Percentiles rank a stretch among this genome's conserved stretches.
These are phyloP conservation scores for Suillus plorans DNA, from an alignment of 768 basidiomycete genomes.

Conservation along the genomic window DNA sequence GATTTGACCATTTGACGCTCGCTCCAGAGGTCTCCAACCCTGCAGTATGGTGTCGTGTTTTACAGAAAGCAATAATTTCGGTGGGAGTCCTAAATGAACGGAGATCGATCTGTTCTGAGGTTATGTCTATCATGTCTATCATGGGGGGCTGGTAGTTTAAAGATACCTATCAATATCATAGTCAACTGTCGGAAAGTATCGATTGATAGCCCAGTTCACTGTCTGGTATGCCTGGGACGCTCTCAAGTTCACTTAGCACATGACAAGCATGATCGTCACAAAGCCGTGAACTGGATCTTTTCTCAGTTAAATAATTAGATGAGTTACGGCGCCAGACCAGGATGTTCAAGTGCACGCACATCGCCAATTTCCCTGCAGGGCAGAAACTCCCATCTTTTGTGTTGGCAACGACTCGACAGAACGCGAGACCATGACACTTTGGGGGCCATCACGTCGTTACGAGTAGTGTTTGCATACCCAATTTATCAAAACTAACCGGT, in stretches of 20 bases:
- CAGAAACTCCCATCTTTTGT: neutral
- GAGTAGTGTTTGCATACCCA: neutral
- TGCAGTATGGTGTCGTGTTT: constrained; percentile 53
- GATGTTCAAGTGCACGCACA: neutral
- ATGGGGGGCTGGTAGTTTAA: neutral
- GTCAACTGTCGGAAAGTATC: neutral
- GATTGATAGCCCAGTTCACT: neutral
- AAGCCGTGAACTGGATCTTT: neutral
- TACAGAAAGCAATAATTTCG: constrained; percentile 57
- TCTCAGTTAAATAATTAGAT: neutral
- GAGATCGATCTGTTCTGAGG: too few relatives aligned
- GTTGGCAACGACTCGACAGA: neutral
- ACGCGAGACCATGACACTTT: too few relatives aligned
- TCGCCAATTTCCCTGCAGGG: neutral
- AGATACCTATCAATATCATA: neutral
- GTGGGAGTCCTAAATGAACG: constrained; percentile 58
- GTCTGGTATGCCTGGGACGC: neutral
- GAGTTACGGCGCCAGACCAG: neutral
- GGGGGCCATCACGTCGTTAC: neutral
- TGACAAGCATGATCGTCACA: neutral
- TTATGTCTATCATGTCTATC: neutral
- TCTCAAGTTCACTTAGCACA: neutral
- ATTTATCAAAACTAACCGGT: neutral
- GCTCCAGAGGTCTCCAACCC: constrained; percentile 32
- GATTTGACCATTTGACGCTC: constrained; percentile 53